Conservation (phyloP, 2,329 filamentous ascomycete genomes). For the Pyricularia grisea region DNA sequence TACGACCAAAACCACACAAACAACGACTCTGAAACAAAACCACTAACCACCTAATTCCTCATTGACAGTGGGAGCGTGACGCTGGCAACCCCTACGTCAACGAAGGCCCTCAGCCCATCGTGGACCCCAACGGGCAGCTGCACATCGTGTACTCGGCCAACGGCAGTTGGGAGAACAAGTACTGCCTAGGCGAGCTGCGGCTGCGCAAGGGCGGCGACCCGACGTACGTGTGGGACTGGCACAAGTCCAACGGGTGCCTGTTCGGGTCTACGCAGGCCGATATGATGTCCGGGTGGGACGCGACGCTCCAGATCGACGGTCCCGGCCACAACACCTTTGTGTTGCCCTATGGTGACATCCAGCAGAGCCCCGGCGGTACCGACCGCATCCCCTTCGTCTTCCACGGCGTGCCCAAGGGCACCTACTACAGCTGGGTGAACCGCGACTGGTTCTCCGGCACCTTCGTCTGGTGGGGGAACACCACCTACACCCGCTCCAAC, state of each 20-base stretch:
- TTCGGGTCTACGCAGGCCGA: constrained; percentile 14
- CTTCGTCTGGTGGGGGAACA: constrained; percentile 13
- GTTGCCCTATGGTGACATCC: constrained; percentile 11
- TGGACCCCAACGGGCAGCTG: constrained; percentile 16
- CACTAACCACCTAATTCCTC: not conserved
- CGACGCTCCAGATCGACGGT: constrained; percentile 13
- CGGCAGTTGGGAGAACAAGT: constrained; percentile 15
- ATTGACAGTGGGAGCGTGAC: constrained; percentile 12
- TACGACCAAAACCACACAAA: not conserved
- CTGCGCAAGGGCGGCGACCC: constrained; percentile 15
- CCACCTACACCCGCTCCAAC: constrained; percentile 10
- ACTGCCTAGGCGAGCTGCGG: constrained; percentile 16
- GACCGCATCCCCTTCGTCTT: constrained; percentile 12
- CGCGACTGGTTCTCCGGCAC: constrained; percentile 13
- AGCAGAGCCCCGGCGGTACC: constrained; percentile 8
- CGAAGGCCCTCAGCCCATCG: constrained; percentile 14
- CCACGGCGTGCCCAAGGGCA: constrained; percentile 14
- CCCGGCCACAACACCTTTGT: constrained; percentile 17
- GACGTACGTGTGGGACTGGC: constrained; percentile 17
- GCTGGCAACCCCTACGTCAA: constrained; percentile 12
- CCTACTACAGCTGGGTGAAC: constrained; percentile 11
- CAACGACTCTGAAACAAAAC: not conserved
- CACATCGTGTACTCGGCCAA: constrained; percentile 18
- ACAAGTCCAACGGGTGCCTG: constrained; percentile 17
- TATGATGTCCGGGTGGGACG: constrained; percentile 17